phyloP scores from a whole-genome alignment of 1,284 basidiomycete genomes.

The Boletellus deceptivus region DNA sequence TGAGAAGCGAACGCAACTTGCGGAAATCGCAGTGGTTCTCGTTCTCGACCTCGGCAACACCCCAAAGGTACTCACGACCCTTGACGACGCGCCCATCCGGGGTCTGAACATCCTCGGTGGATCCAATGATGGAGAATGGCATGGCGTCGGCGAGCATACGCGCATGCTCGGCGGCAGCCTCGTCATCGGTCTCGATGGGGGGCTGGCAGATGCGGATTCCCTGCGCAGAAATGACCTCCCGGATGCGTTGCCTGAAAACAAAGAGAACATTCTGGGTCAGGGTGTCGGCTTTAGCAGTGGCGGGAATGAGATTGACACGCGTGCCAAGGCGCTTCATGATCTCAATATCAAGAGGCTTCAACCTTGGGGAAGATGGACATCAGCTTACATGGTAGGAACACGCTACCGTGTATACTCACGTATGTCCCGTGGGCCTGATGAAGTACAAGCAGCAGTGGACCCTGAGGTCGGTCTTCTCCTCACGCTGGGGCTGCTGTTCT shows the following conservation, averaged over 20 bases:
- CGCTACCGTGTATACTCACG: constrained; percentile 52
- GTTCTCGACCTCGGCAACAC: constrained; percentile 99
- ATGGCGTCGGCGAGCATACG: constrained; percentile 86
- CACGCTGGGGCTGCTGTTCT: constrained; percentile 95
- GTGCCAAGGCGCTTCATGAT: constrained; percentile 96
- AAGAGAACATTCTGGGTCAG: constrained; percentile 91
- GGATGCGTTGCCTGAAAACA: constrained; percentile 92
- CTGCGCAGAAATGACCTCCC: constrained; percentile 88
- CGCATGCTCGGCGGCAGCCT: constrained; percentile 85
- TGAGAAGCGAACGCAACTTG: constrained; percentile 93
- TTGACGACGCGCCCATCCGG: constrained; percentile 92
- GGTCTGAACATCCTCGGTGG: constrained; percentile 91
- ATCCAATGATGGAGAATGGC: constrained; percentile 98
- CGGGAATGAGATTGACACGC: constrained; percentile 95
- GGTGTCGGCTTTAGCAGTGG: constrained; percentile 95
- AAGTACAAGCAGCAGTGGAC: constrained; percentile 99
- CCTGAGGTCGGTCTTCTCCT: constrained; percentile 91
- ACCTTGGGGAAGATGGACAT: constrained; percentile 42
- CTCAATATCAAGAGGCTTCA: constrained; percentile 98
- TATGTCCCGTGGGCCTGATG: constrained; percentile 93
- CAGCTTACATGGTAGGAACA: constrained; percentile 4
- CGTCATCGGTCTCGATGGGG: constrained; percentile 90
- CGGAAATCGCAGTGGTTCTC: constrained; percentile 99
- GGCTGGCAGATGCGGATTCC: constrained; percentile 95
- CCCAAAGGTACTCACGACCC: constrained; percentile 99